These are phyloP conservation scores for Yamadazyma siamensis DNA, from an alignment of 1,139 yeast species.

Conservation along the genomic window DNA sequence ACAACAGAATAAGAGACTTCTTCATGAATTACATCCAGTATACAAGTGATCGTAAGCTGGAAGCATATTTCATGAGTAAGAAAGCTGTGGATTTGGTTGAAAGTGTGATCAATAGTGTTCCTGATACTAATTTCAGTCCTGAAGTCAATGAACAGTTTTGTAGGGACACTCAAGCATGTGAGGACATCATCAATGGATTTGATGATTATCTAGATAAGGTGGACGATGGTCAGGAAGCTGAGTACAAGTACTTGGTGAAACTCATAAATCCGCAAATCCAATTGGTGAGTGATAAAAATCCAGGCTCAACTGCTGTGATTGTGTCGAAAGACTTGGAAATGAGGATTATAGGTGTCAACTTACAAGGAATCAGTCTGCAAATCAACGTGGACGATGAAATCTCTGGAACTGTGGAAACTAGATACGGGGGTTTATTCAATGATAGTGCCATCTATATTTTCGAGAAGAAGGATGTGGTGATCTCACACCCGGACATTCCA, in stretches of 20 bases:
- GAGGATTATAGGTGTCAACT: slow-evolving; percentile 58
- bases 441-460: slow-evolving; percentile 74
- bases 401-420: slow-evolving; percentile 57
- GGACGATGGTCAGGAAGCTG: slow-evolving; percentile 28
- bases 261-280: slow-evolving; percentile 46
- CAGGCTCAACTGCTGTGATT: slow-evolving; percentile 43
- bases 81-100: slow-evolving; percentile 68
- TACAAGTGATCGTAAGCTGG: slow-evolving; percentile 53
- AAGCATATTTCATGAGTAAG: slow-evolving; percentile 61
- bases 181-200: slow-evolving; percentile 33
- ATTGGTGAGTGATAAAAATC: slow-evolving; percentile 30
- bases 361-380: slow-evolving; percentile 43
- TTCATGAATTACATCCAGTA: slow-evolving; percentile 61
- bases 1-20: slow-evolving; percentile 60
- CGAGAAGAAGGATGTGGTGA: slow-evolving; percentile 32
- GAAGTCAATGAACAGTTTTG: slow-evolving; percentile 13
- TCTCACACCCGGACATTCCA: slow-evolving; percentile 21
- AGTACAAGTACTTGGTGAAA: slow-evolving; percentile 37
- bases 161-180: slow-evolving; percentile 19
- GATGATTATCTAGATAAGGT: slow-evolving; percentile 29
- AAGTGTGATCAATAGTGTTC: slow-evolving; percentile 24
- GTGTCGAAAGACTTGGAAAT: slow-evolving; percentile 72
- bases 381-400: slow-evolving; percentile 34
- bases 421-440: slow-evolving; percentile 65
- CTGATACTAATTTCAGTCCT: slow-evolving; percentile 6